Evolutionary conservation across 2,329 filamentous ascomycete species (phyloP).

Genomic region (Pestalotiopsis sp.): DNA sequence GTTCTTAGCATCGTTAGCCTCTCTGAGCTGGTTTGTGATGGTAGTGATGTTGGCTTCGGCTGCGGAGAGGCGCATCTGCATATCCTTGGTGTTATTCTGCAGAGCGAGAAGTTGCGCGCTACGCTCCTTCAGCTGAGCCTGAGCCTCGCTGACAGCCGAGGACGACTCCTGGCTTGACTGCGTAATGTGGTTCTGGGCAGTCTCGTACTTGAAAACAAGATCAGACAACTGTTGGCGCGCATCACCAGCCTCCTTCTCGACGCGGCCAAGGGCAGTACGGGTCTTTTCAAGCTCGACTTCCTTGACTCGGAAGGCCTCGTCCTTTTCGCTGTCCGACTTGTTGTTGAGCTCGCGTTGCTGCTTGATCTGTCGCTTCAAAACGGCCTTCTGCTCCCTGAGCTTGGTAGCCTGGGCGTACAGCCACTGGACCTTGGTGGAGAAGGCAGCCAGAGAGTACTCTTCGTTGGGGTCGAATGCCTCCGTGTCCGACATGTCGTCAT

Average conservation of each 20-base stretch:
- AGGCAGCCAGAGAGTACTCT: conserved; percentile 72
- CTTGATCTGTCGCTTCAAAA: conserved; percentile 89
- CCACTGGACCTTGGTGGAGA: conserved; percentile 78
- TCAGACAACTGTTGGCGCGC: conserved; percentile 52
- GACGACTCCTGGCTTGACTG: conserved; percentile 34
- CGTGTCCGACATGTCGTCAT: conserved; percentile 64
- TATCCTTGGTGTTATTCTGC: conserved; percentile 43
- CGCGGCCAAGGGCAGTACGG: conserved; percentile 25
- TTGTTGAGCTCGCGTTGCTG: conserved; percentile 92
- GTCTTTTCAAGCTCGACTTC: conserved; percentile 57
- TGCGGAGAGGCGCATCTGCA: conserved; percentile 37
- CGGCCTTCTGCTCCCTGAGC: conserved; percentile 84
- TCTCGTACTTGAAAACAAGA: conserved; percentile 50
- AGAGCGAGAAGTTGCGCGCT: conserved; percentile 45
- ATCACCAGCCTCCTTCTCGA: conserved; percentile 38
- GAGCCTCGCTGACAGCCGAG: conserved; percentile 36
- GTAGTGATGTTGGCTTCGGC: conserved; percentile 40
- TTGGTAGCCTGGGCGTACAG: conserved; percentile 76
- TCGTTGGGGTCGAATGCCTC: conserved; percentile 61
- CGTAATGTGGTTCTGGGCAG: conserved; percentile 35
- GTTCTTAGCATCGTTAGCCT: conserved; percentile 32
- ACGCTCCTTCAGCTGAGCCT: conserved; percentile 44
- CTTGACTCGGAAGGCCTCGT: conserved; percentile 63
- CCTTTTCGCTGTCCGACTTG: conserved; percentile 76
- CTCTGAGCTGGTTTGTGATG: conserved; percentile 39